Evolutionary conservation across 306 rosid genomes (phyloP), one percentile per base, ranked within the genome.

Genomic region (Purshia tridentata): DNA sequence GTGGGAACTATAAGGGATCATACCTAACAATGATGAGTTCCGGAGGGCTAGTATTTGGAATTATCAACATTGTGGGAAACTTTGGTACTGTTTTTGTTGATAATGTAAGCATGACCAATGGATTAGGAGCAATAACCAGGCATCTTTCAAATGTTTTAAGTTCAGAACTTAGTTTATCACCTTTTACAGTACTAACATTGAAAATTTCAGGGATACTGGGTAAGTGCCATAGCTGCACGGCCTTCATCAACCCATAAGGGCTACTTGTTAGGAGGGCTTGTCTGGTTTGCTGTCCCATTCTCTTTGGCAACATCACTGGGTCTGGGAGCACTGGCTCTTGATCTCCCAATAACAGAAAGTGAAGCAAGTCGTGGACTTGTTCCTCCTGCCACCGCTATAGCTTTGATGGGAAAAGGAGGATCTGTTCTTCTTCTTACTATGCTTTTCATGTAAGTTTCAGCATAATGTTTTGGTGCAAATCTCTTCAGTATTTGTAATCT

Each of bases 281-380:
- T 93, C 59, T 93, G 98, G 98, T 93, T 93, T 87, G 98, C 97
- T 4, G 98, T 93, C 75, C 98, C 97, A 70, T 93, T 93, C 81
- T 89, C 98, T 69, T 85, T 93, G 76, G 98, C 97, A 41, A 93
- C 98, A 72, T 84, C 97, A 65, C 79, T 93, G 39, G 98, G 96
- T 74, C 65, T 93, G 41, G 98, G 98, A 75, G 97, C 98, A 13
- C 49, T 93, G n/a, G 98, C 98, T 49, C 97, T 93, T 74, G 93
- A 93, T 84, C 80, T 93, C 53, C 97, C 98, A 10, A 72, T 91
- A 67, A 89, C 85, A 7, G 82, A 76, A 71, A 83, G 86, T 2
- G 98, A 93, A 71, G 97, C 98, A 35, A 83, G 92, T 68, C 91
- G 79, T 2, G 97, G 98, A 72, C 93, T 91, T 42, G 98, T 91